These are phyloP conservation scores for Phialophora tarda DNA, from an alignment of 2,329 filamentous ascomycete species.

Conservation along the genomic window DNA sequence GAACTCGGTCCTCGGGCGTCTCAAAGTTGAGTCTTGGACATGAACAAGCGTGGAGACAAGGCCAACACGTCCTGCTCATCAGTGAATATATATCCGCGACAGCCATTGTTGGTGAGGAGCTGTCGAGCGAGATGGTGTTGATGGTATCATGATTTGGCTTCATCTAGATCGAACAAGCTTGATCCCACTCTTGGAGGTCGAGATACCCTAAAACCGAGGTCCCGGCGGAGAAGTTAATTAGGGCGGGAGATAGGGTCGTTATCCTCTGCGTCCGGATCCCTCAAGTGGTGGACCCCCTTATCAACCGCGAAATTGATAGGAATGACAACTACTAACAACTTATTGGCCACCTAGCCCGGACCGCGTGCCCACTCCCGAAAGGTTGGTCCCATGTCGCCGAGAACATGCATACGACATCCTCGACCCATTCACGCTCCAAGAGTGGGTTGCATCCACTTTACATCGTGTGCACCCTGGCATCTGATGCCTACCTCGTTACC, in stretches of 20 bases:
- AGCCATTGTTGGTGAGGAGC: not conserved
- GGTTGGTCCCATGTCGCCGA: not conserved
- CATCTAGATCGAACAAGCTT: not conserved
- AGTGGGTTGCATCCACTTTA: not conserved
- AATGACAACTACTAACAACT: not conserved
- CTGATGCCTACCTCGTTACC: not conserved
- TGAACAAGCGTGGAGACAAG: not conserved
- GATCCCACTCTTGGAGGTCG: not conserved
- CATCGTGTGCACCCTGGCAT: not conserved
- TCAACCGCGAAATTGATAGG: not conserved
- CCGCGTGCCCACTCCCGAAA: not conserved
- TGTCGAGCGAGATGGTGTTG: not conserved
- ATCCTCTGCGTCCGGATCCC: too few species aligned
- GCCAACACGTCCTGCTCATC: not conserved
- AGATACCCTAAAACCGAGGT: not conserved
- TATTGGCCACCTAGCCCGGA: not conserved
- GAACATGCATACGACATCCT: not conserved
- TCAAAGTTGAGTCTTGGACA: not conserved
- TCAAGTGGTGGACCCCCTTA: not conserved
- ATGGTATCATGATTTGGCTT: not conserved
- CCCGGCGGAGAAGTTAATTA: not conserved
- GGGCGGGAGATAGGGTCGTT: not conserved
- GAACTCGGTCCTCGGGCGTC: not conserved
- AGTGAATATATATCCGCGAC: not conserved
- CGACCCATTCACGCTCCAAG: not conserved